Conservation (phyloP, 2,329 filamentous ascomycete genomes). For the Stenocarpella maydis region DNA sequence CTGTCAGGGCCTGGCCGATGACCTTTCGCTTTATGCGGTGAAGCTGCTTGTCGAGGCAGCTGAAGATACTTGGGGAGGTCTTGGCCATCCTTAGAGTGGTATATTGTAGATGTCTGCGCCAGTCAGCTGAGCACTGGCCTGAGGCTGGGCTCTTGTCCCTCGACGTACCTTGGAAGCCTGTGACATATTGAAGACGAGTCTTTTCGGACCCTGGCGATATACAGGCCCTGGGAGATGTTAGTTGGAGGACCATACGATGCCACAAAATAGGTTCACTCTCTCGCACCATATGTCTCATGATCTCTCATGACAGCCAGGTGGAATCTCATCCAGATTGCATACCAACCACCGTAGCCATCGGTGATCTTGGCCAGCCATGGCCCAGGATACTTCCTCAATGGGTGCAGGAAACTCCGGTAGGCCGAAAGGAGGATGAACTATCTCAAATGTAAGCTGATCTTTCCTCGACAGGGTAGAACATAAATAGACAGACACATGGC, state of each 20-base stretch:
- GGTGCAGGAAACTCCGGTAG: not conserved
- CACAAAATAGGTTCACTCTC: not conserved
- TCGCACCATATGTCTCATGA: not conserved
- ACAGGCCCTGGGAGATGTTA: not conserved
- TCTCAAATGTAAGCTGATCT: not conserved
- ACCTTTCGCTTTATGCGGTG: not conserved
- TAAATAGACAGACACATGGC: not conserved
- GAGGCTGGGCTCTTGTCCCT: not conserved
- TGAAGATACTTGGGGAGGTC: conserved; percentile 7
- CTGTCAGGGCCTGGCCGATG: conserved; percentile 5
- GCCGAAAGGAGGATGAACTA: not conserved
- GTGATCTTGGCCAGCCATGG: conserved; percentile 4
- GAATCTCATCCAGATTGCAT: not conserved
- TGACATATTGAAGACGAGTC: not conserved
- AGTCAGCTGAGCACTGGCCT: not conserved
- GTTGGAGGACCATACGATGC: not conserved
- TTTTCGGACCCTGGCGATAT: conserved; percentile 2
- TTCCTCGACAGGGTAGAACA: no score
- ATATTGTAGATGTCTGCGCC: not conserved
- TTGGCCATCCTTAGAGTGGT: not conserved
- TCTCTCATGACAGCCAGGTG: not conserved
- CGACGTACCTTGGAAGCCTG: not conserved
- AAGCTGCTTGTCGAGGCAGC: not conserved
- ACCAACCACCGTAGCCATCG: not conserved
- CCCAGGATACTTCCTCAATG: not conserved